These are phyloP conservation scores for Vigna angularis DNA, from an alignment of 306 rosid species.

Conservation along the genomic window DNA sequence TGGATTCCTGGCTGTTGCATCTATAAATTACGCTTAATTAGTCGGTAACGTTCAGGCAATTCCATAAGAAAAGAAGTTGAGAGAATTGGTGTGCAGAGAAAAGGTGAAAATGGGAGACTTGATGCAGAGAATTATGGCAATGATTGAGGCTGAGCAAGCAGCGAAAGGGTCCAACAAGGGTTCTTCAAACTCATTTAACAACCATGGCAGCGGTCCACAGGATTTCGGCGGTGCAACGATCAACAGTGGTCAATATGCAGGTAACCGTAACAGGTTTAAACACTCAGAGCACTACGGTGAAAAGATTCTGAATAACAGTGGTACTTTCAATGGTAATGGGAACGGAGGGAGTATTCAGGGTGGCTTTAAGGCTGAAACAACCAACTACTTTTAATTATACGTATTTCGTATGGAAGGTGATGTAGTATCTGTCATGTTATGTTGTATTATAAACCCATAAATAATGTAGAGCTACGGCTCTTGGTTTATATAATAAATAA, in stretches of 20 bases:
- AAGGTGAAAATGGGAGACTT: not conserved
- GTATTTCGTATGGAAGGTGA: not conserved
- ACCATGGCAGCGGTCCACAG: not conserved
- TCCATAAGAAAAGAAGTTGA: not conserved
- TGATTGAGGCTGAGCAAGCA: not conserved
- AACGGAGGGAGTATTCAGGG: conserved; percentile 15
- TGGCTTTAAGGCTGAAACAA: conserved; percentile 1
- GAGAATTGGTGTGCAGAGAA: not conserved
- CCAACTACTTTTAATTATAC: not conserved
- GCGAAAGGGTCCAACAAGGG: not conserved
- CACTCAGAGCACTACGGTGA: not conserved
- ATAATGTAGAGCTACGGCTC: not conserved
- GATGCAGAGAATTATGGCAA: not conserved
- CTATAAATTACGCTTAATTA: not conserved
- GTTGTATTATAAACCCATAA: too few relatives aligned
- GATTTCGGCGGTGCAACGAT: not conserved
- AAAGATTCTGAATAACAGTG: not conserved
- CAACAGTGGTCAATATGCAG: not conserved
- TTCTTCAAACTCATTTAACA: not conserved
- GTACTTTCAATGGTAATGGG: conserved; percentile 24
- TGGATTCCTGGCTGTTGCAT: not conserved
- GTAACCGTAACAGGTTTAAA: not conserved
- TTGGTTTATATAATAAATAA: not conserved
- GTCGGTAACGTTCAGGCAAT: not conserved
- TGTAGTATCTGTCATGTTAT: too few relatives aligned